Percentiles rank a stretch among this genome's conserved stretches.
Conservation (phyloP, 345 rosid species). For the Populus simonii region DNA sequence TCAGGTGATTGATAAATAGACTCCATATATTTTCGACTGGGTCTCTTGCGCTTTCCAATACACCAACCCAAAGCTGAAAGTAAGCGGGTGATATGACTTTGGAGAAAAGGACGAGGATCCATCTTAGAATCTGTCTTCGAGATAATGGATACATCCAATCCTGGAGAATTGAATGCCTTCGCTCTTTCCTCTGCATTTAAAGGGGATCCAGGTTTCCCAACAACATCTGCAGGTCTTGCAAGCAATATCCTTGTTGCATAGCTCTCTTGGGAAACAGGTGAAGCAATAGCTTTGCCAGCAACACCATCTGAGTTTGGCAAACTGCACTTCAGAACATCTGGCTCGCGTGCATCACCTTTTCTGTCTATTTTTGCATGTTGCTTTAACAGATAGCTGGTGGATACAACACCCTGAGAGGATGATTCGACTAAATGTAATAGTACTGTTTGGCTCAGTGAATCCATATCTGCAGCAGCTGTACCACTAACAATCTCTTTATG, state of each 20-base stretch:
- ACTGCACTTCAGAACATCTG: conserved; percentile 28
- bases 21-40: conserved; percentile 50
- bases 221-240: conserved; percentile 35
- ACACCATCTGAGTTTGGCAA: conserved; percentile 20
- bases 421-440: conserved; percentile 59
- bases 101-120: conserved; percentile 77
- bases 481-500: conserved; percentile 15
- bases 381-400: conserved; percentile 53
- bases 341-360: conserved; percentile 26
- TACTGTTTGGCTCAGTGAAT: conserved; percentile 28
- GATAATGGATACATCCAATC: conserved; percentile 27
- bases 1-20: conserved; percentile 62
- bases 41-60: conserved; percentile 52
- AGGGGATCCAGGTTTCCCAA: conserved; percentile 32
- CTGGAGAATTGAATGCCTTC: conserved; percentile 29
- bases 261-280: conserved; percentile 82
- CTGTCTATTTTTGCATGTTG: conserved; percentile 29
- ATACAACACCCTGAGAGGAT: conserved; percentile 52
- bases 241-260: conserved; percentile 42
- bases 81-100: conserved; percentile 44
- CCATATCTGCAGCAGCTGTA: conserved; percentile 21
- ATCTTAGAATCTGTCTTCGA: conserved; percentile 41
- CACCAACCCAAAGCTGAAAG: conserved; percentile 65
- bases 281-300: conserved; percentile 47
- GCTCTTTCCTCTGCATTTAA: conserved; percentile 28